Base-by-base conservation (phyloP, 2,329 filamentous ascomycete species). In the Cladosporium sp. region DNA sequence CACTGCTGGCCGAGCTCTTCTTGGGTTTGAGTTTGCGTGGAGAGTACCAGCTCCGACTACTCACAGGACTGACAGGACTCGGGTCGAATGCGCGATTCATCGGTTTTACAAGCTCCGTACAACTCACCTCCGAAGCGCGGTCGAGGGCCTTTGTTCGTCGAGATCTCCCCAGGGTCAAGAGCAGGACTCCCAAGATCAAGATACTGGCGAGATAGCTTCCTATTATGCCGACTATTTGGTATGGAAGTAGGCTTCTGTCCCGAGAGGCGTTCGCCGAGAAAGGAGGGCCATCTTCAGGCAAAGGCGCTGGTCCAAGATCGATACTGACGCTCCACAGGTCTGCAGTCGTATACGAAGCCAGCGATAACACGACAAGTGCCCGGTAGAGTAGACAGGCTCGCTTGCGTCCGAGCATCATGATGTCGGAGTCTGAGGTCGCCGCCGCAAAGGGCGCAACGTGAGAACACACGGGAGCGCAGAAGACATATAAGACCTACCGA, bases 191-290 rank as follows among this genome's bases (percentile, higher is more conserved):
- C 61, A 93, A 82, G 61, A 93, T 69, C 62, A 89, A 76, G 64
- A 95, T 78, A 30, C 83, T 88, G 54, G 89, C 68, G 52, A 91
- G 78, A 80, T 96, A 96, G 53, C 88, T 85, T 54, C 85, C 89
- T 53, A 92, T 79, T 54, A 97, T 87, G 58, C 85, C 89, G 56
- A 87, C 86, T 59, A 96, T 84, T 69, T 96, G 86, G 53, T 83
- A 84, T 15, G 90, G 89, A 18, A 96, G 80, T 50, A 86, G 82
- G 15, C 77, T 70, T 56, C 73, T 73, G 65, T 90, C 77, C 60
- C 82, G 74, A 43, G 82, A 68, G 32, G 84, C 80, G 60, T 76
- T 70, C 50, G 75, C 74, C 36, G 83, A 83, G 39, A 83, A 66
- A 7, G 79, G 73, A 52, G 84, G 79, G 7, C 80, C 81, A 69